A percentile compares a stretch with the other conserved stretches of the same genome.
These are phyloP conservation scores for Tricladium varicosporioides DNA, from an alignment of 2,329 filamentous ascomycete genomes.

Conservation along the genomic window DNA sequence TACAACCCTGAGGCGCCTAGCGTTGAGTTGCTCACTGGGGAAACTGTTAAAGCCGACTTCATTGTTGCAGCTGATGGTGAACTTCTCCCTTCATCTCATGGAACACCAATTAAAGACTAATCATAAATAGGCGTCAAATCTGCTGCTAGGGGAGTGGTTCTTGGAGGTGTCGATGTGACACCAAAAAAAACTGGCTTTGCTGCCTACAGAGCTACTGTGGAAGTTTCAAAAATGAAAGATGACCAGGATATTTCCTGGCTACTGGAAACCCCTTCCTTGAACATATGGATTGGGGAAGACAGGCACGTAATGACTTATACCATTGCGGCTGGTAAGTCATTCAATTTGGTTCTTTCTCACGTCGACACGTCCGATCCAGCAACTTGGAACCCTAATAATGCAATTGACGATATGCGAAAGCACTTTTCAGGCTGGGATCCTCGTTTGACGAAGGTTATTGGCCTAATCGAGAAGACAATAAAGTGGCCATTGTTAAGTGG, in stretches of 20 bases:
- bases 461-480: slow-evolving; percentile 11
- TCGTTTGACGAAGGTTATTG: slow-evolving; percentile 14
- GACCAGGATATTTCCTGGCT: slow-evolving; percentile 40
- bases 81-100: neutral
- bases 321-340: slow-evolving; percentile 24
- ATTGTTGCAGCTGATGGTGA: slow-evolving; percentile 39
- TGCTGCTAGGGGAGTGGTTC: slow-evolving; percentile 22
- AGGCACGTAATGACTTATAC: slow-evolving; percentile 34
- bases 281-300: slow-evolving; percentile 35
- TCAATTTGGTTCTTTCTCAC: slow-evolving; percentile 29
- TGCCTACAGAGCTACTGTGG: slow-evolving; percentile 42
- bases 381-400: slow-evolving; percentile 30
- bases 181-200: slow-evolving; percentile 38
- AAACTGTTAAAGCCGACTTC: slow-evolving; percentile 31
- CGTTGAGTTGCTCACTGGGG: slow-evolving; percentile 27
- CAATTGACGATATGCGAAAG: slow-evolving; percentile 21
- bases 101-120: too few relatives aligned
- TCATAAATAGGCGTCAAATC: slow-evolving; percentile 32
- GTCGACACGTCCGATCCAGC: slow-evolving; percentile 31
- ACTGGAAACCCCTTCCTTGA: slow-evolving; percentile 35
- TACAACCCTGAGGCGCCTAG: slow-evolving; percentile 25
- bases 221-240: slow-evolving; percentile 36
- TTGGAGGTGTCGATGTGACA: slow-evolving; percentile 30
- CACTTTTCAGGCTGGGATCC: slow-evolving; percentile 16
- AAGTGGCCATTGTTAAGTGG: slow-evolving; percentile 17